phyloP scores from a whole-genome alignment of 257 asterid species.

The Solanum piurae region DNA sequence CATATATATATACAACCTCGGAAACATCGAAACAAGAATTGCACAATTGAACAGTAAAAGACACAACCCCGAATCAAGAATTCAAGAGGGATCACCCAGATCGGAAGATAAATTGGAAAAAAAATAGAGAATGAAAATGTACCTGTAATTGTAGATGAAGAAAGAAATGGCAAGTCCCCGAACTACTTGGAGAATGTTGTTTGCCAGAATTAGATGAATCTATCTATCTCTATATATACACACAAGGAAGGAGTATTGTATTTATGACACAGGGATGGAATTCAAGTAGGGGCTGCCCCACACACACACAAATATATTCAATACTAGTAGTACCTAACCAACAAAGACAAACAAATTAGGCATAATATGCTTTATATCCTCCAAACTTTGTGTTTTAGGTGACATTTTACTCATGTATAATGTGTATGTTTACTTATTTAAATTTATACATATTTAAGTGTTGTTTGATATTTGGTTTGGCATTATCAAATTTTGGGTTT shows the following conservation, averaged over 20 bases:
- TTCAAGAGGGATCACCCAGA: neutral
- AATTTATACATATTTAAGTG: too few species aligned
- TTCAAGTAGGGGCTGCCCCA: neutral
- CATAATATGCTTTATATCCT: neutral
- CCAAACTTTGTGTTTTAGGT: too few species aligned
- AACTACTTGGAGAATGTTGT: neutral
- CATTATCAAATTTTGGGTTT: too few species aligned
- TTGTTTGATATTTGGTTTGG: too few species aligned
- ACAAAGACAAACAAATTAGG: neutral
- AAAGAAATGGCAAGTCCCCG: neutral
- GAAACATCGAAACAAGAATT: constrained; percentile 17
- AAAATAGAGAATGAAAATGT: neutral
- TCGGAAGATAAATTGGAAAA: neutral
- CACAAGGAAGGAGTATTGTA: neutral
- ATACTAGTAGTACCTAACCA: neutral
- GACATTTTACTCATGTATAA: too few species aligned
- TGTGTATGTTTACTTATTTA: too few species aligned
- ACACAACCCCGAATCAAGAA: constrained; percentile 6
- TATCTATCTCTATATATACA: neutral
- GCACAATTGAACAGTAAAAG: neutral
- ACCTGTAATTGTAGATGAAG: neutral
- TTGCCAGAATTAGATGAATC: neutral
- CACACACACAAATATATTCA: neutral
- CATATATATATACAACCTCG: constrained; percentile 23
- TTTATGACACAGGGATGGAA: neutral